Evolutionary conservation across 352 stramenopile species (phyloP), one percentile per base, ranked within the genome.

Genomic region (Pseudoperonospora humuli): DNA sequence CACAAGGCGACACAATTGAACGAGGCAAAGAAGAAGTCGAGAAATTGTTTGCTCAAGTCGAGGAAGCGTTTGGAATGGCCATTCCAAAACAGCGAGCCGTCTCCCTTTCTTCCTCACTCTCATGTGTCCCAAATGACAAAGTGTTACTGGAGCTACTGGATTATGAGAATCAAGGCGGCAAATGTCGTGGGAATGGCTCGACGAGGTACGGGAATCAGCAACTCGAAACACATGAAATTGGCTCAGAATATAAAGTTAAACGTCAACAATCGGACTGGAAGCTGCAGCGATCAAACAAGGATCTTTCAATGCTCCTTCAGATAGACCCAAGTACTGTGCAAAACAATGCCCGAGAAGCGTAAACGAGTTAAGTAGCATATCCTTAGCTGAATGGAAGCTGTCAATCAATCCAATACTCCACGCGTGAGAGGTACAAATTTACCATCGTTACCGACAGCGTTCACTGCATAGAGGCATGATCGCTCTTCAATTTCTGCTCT

Each of bases 271-370:
- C 39, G 3, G 19, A 41, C n/a, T 53, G 39, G 50, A 53, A 56
- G 27, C 17, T 52, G 25, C 43, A 57, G 2, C 43, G 29, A 5
- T 45, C 50, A 31, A 33, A 39, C 13, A 50, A 64, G n/a, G 56
- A 64, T n/a, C 36, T 61, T 7, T 50, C 50, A 2, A 41, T 29
- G 39, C 31, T 57, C 7, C 50, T 61, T 33, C 56, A 40, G 15
- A 56, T 64, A 49, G 50, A 64, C 31, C 37, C 61, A 2, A 50
- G 57, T 33, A 45, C 21, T 9, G 36, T 41, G 14, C 50, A 56
- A 15, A 53, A 57, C 38, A 61, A 43, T 13, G 56, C 50, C 7
- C 39, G 50, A 39, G 56, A 64, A 28, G 56, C 56, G 18, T 64
- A 57, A 18, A 27, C 28, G 11, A 35, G 26, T n/a, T n/a, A n/a